Percentiles rank a stretch among this genome's conserved stretches.
These are phyloP conservation scores for Halenospora varia DNA, from an alignment of 495 filamentous ascomycete genomes.

Conservation along the genomic window DNA sequence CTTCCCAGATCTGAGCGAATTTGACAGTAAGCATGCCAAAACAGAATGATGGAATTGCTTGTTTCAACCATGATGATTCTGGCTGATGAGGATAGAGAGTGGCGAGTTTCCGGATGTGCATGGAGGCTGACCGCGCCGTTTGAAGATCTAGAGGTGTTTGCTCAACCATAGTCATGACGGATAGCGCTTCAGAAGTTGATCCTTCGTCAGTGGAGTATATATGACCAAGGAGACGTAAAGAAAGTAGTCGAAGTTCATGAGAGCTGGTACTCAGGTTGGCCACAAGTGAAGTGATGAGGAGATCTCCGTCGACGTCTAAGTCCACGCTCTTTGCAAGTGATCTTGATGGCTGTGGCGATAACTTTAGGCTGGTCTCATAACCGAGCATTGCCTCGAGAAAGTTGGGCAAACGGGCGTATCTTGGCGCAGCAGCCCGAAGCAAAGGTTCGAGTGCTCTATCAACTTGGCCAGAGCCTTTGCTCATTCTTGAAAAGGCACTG, in stretches of 20 bases:
- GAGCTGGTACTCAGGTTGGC: constrained; percentile 69
- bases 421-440: constrained; percentile 56
- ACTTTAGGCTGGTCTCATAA: constrained; percentile 50
- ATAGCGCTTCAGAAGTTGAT: constrained; percentile 36
- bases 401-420: constrained; percentile 54
- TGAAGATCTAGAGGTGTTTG: constrained; percentile 71
- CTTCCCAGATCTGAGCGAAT: constrained; percentile 79
- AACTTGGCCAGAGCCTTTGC: constrained; percentile 38
- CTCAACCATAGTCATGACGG: constrained; percentile 66
- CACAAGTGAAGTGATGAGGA: constrained; percentile 58
- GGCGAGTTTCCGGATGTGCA: constrained; percentile 78
- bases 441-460: constrained; percentile 52
- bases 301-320: constrained; percentile 30
- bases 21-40: constrained; percentile 87
- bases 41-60: constrained; percentile 73
- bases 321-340: constrained; percentile 17
- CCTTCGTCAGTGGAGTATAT: constrained; percentile 33
- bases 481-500: constrained; percentile 49
- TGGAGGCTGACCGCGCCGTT: constrained; percentile 67
- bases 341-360: constrained; percentile 28
- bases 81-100: constrained; percentile 51
- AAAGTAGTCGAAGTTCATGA: constrained; percentile 63
- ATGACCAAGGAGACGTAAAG: constrained; percentile 63
- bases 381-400: constrained; percentile 64
- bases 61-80: constrained; percentile 59